Evolutionary conservation across 441 rosid genomes (phyloP).

Genomic region (Corymbia calophylla): DNA sequence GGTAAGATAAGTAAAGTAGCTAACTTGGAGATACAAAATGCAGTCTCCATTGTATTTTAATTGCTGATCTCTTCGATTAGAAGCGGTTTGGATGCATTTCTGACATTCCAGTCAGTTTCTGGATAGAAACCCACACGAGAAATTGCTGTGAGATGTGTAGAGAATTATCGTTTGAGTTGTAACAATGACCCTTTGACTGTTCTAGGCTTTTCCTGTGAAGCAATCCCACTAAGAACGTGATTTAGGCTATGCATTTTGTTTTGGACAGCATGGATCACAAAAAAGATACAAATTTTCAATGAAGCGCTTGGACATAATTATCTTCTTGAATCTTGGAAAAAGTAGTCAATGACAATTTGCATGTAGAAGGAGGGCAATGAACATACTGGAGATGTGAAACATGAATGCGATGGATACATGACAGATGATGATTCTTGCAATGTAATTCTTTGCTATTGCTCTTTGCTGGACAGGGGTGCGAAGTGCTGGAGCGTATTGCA

Average conservation of each 20-base stretch:
- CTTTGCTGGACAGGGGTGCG: background rate
- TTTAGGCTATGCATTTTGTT: background rate
- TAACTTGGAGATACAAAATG: background rate
- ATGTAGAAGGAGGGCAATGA: background rate
- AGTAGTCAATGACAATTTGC: background rate
- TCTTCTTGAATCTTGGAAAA: background rate
- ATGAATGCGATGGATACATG: fast-evolving
- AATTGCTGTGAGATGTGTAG: background rate
- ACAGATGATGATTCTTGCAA: background rate
- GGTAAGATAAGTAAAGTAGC: background rate
- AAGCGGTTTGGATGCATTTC: background rate
- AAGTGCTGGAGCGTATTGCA: background rate
- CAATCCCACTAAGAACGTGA: background rate
- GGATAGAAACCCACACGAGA: background rate
- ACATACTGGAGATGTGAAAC: background rate
- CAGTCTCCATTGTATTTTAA: background rate
- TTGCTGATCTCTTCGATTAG: background rate
- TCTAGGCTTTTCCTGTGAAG: background rate
- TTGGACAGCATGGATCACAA: background rate
- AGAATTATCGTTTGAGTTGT: background rate
- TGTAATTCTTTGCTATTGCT: background rate
- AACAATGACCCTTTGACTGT: background rate
- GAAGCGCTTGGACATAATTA: background rate
- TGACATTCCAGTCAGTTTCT: background rate
- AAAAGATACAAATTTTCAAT: background rate